Evolutionary conservation across 176 grass and related monocot species (phyloP), one percentile per base, ranked within the genome.

Genomic region (Triticum monococcum): DNA sequence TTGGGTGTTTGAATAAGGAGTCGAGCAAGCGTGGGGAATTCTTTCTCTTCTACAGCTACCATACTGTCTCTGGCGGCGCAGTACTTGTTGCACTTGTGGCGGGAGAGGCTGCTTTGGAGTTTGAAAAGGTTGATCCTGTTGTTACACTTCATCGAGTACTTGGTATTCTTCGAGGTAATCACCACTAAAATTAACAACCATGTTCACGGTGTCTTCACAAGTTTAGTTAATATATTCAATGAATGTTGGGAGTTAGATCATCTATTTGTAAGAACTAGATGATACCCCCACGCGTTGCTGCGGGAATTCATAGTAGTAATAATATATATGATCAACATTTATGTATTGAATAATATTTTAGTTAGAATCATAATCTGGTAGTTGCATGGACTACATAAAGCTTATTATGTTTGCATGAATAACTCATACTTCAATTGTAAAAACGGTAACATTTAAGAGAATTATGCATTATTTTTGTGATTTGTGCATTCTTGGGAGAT

Each of bases 21-120:
- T 88, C 65, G 30, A 86, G 75, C 79, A 98, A 94, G 75, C 91
- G 96, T 38, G 96, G 96, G 5, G 91, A 98, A 71, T 98, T 92
- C 67, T 98, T 95, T 75, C 91, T 98, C 68, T 98, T 98, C 79
- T 98, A 98, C 40, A 90, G 91, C 79, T 98, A 98, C 68, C 96
- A 98, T 79, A 98, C 91, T 43, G 93, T 98, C 60, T 93, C 96
- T 87, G 96, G 96, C 14, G 95, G 93, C 0, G 82, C 93, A 0
- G 93, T 98, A 68, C 91, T 98, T 77, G 84, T 96, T 8, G 96
- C 96, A 28, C 93, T 98, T 70, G 92, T 98, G 12, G 96, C 96
- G 1, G 96, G 96, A 89, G 91, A 95, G 82, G 93, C 96, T 78
- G 91, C 96, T 46, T 68, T 92, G 85, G 88, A 86, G 18, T 98